Percentiles rank a stretch among this genome's conserved stretches.
Conservation (phyloP, 148 eudicot genomes). For the Fagopyrum tataricum region DNA sequence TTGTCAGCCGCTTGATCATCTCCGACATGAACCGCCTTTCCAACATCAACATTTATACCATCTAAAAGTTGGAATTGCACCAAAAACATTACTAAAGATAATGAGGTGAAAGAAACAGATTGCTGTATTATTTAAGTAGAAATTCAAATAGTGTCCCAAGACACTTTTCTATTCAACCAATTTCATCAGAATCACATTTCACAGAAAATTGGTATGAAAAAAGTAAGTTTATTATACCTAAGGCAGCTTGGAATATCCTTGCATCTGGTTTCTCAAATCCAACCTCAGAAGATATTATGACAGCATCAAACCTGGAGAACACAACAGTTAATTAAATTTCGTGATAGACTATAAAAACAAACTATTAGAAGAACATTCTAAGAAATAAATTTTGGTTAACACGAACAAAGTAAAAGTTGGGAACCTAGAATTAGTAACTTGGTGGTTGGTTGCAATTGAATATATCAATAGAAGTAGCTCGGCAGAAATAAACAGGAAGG, state of each 20-base stretch:
- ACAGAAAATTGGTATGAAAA: background rate
- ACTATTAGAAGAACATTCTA: background rate
- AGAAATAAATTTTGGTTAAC: background rate
- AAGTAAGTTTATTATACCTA: slow-evolving; percentile 40
- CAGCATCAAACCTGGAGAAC: slow-evolving; percentile 76
- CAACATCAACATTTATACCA: slow-evolving; percentile 42
- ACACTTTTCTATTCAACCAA: background rate
- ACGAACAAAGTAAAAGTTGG: background rate
- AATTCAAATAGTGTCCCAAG: background rate
- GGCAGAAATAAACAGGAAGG: background rate
- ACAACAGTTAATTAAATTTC: background rate
- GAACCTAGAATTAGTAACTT: background rate
- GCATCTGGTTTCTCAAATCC: slow-evolving; percentile 89
- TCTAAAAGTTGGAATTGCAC: slow-evolving; percentile 29
- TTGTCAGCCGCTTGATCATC: slow-evolving; percentile 82
- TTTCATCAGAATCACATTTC: slow-evolving; percentile 6
- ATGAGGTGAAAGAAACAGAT: background rate
- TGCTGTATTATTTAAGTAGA: background rate
- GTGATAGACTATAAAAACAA: background rate
- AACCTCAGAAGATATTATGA: slow-evolving; percentile 84
- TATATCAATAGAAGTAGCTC: background rate
- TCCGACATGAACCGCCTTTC: slow-evolving; percentile 75
- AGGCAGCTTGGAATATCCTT: slow-evolving; percentile 67
- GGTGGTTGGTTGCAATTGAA: background rate
- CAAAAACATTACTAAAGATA: background rate